phyloP scores from a whole-genome alignment of 495 filamentous ascomycete species.

The Aspergillus steynii region DNA sequence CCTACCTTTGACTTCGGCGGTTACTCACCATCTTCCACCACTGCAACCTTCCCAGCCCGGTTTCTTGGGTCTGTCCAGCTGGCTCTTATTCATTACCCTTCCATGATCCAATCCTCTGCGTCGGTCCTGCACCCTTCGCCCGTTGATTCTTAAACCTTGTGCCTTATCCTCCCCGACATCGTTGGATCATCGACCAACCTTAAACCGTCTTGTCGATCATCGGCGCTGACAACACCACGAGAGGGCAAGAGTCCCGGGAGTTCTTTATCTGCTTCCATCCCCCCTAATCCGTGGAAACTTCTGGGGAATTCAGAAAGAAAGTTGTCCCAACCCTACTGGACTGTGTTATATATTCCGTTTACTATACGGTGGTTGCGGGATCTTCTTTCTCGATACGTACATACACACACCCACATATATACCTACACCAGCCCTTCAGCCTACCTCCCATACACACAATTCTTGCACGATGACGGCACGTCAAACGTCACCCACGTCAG shows the following conservation, averaged over 20 bases:
- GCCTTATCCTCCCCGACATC: conserved; percentile 8
- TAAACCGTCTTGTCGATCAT: conserved; percentile 15
- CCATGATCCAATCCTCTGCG: background rate
- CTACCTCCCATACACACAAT: conserved; percentile 14
- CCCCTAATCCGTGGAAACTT: background rate
- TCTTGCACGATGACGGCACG: conserved; percentile 43
- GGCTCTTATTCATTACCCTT: conserved; percentile 12
- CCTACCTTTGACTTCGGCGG: conserved; percentile 7
- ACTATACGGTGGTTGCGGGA: background rate
- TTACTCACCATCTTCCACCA: conserved; percentile 6
- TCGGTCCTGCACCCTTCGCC: conserved; percentile 1
- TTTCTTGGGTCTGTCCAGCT: conserved; percentile 13
- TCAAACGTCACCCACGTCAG: conserved; percentile 46
- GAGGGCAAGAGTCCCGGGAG: background rate
- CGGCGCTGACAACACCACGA: conserved; percentile 13
- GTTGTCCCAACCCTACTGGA: background rate
- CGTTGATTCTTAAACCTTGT: conserved; percentile 2
- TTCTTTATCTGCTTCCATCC: background rate
- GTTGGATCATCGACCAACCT: conserved; percentile 24
- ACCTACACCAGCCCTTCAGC: background rate
- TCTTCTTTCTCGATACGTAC: background rate
- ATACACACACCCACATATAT: background rate
- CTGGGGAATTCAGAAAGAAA: background rate
- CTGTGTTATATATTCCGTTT: background rate
- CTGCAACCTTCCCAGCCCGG: conserved; percentile 15